Percentiles rank a stretch among this genome's conserved stretches.
Evolutionary conservation across 2,329 filamentous ascomycete species (phyloP).

Genomic region (Corniculantispora saksenae): DNA sequence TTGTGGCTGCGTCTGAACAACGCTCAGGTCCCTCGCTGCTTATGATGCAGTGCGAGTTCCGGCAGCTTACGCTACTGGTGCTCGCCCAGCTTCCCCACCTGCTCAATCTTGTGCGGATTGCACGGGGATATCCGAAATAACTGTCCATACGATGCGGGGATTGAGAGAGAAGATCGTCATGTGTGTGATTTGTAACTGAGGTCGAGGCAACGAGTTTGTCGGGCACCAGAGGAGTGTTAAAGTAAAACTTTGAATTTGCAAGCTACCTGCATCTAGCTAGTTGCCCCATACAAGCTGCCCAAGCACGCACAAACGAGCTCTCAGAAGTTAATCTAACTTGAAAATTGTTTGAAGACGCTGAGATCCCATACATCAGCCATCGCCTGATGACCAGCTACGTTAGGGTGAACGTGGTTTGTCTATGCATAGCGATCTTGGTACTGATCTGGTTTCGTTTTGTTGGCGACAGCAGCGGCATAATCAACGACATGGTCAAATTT

Average conservation of each 20-base stretch:
- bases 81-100: not conserved
- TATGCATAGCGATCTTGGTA: not conserved
- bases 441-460: not conserved
- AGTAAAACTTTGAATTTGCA: not conserved
- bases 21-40: not conserved
- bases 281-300: too few relatives aligned
- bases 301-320: too few relatives aligned
- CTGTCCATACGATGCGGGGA: not conserved
- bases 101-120: not conserved
- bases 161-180: too few relatives aligned
- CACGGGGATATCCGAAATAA: not conserved
- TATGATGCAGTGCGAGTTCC: conserved; percentile 2
- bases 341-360: too few relatives aligned
- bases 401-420: not conserved
- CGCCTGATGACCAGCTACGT: not conserved
- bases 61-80: not conserved
- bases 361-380: not conserved
- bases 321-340: too few relatives aligned
- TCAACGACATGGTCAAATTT: not conserved
- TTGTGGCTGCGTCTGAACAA: not conserved
- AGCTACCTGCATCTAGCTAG: too few relatives aligned
- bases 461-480: not conserved
- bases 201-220: too few relatives aligned
- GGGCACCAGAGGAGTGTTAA: too few relatives aligned
- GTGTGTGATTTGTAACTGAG: too few relatives aligned